phyloP scores from a whole-genome alignment of 2,329 filamentous ascomycete genomes.

The Fusarium pseudonygamai region DNA sequence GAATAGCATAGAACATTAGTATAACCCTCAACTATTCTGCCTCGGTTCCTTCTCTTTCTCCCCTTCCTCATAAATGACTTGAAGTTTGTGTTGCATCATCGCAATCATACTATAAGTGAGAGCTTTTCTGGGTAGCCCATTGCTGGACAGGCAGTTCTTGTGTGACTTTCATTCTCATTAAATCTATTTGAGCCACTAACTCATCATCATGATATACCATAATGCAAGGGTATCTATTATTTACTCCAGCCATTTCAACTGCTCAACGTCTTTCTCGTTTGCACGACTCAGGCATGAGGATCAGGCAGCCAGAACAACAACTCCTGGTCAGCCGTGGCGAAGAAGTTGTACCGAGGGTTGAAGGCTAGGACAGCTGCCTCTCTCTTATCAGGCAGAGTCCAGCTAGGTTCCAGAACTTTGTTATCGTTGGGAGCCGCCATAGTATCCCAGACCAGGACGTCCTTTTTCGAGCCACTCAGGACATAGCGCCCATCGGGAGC shows the following conservation, averaged over 20 bases:
- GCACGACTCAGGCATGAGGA: constrained; percentile 58
- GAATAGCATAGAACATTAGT: not conserved
- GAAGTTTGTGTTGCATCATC: not conserved
- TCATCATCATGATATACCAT: not conserved
- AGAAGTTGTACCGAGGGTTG: constrained; percentile 91
- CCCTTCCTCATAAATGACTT: not conserved
- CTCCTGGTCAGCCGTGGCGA: constrained; percentile 90
- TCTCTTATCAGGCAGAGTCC: constrained; percentile 72
- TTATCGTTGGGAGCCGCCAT: constrained; percentile 64
- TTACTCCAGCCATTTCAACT: not conserved
- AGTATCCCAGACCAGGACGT: constrained; percentile 88
- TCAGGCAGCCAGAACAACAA: constrained; percentile 82
- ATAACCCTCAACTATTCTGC: not conserved
- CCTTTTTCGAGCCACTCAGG: constrained; percentile 78
- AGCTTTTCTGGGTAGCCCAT: not conserved
- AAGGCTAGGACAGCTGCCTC: constrained; percentile 81
- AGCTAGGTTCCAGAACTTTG: constrained; percentile 69
- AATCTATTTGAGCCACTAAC: not conserved
- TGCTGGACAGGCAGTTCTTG: not conserved
- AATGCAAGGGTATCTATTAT: constrained; percentile 30
- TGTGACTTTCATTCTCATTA: not conserved
- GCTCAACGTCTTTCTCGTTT: not conserved
- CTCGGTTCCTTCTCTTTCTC: not conserved
- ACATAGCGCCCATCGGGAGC: constrained; percentile 90
- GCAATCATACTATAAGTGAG: not conserved